A percentile compares a stretch with the other conserved stretches of the same genome.
Evolutionary conservation across 2,329 filamentous ascomycete genomes (phyloP).

Genomic region (Diatrype stigma): DNA sequence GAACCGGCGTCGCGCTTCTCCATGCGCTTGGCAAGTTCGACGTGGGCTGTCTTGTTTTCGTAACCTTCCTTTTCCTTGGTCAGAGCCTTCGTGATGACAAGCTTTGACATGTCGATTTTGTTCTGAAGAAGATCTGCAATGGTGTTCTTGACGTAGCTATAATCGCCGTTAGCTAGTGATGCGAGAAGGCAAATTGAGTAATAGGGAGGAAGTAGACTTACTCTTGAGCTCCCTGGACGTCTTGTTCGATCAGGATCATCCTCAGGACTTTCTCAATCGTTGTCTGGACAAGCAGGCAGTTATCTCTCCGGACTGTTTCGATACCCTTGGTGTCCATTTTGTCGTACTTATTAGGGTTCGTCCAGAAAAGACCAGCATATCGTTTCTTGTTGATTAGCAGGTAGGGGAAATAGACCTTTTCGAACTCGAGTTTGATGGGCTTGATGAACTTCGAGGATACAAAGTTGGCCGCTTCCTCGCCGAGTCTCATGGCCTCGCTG

Average conservation of each 20-base stretch:
- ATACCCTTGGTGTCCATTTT: conserved; percentile 99
- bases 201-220: conserved; percentile 45
- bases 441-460: conserved; percentile 92
- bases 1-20: conserved; percentile 94
- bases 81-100: conserved; percentile 96
- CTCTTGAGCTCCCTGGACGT: conserved; percentile 88
- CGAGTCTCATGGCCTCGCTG: conserved; percentile 85
- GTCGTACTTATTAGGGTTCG: conserved; percentile 88
- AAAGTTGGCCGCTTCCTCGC: conserved; percentile 83
- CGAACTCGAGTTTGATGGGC: conserved; percentile 98
- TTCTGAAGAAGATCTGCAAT: conserved; percentile 95
- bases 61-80: conserved; percentile 90
- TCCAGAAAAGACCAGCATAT: conserved; percentile 98
- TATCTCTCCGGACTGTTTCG: conserved; percentile 94
- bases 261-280: conserved; percentile 95
- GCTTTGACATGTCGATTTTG: conserved; percentile 97
- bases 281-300: conserved; percentile 90
- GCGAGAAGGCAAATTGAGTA: conserved; percentile 10
- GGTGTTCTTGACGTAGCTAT: conserved; percentile 89
- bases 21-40: conserved; percentile 94
- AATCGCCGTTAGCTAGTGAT: conserved; percentile 36
- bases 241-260: conserved; percentile 92
- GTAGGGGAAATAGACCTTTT: conserved; percentile 98
- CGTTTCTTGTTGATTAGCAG: conserved; percentile 99
- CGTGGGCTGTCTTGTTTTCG: conserved; percentile 88